Conservation (phyloP, 2,329 filamentous ascomycete genomes). For the Pleomassaria siparia region DNA sequence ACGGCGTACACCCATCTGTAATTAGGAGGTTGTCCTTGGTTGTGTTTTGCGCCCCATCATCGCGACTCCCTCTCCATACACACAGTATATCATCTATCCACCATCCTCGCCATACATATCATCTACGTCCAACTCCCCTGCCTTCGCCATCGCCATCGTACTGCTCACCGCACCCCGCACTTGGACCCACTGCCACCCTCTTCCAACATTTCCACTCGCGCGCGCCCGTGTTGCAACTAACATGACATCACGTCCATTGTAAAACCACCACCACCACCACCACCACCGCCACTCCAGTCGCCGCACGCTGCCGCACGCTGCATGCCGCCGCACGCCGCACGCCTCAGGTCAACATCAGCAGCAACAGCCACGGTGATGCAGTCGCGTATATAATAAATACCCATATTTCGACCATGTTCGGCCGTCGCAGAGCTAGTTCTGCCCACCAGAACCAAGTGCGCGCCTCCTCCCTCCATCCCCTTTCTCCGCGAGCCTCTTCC, state of each 20-base stretch:
- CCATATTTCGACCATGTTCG: constrained; percentile 36
- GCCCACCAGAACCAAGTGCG: constrained; percentile 26
- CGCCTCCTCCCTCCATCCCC: constrained; percentile 9
- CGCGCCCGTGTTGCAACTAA: neutral
- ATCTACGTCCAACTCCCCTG: neutral
- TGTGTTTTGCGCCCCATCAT: neutral
- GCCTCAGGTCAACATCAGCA: neutral
- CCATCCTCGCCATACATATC: neutral
- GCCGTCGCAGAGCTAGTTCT: constrained; percentile 33
- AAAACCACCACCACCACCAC: neutral
- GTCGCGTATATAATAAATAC: constrained; percentile 21
- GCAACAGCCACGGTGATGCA: constrained; percentile 20
- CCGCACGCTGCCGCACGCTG: too few species aligned
- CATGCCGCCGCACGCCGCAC: neutral
- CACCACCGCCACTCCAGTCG: neutral
- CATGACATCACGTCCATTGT: constrained; percentile 9
- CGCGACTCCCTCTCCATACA: neutral
- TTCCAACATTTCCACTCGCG: constrained; percentile 1
- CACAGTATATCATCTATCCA: neutral
- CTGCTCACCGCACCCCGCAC: neutral
- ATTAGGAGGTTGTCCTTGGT: neutral
- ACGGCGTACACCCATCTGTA: too few species aligned
- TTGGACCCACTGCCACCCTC: too few species aligned
- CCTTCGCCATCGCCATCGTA: neutral
- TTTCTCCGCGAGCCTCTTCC: neutral